Evolutionary conservation across 1,284 basidiomycete species (phyloP).

Genomic region (Takashimella tepidaria): DNA sequence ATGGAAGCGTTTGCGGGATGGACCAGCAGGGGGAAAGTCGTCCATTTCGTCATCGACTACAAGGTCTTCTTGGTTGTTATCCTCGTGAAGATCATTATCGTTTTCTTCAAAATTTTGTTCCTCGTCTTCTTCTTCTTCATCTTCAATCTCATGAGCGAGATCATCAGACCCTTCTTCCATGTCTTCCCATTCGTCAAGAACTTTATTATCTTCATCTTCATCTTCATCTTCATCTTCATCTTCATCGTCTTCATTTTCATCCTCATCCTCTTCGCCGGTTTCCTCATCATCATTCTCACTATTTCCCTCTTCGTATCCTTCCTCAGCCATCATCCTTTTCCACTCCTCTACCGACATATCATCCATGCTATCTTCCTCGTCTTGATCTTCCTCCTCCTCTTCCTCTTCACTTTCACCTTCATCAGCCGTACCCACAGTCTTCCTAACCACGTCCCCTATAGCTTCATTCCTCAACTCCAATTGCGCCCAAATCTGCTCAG

Average conservation of each 20-base stretch:
- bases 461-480: slow-evolving; percentile 68
- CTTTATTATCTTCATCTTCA: slow-evolving; percentile 1
- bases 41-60: slow-evolving; percentile 26
- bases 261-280: slow-evolving; percentile 11
- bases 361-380: slow-evolving; percentile 33
- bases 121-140: slow-evolving; percentile 32
- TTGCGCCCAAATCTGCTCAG: slow-evolving; percentile 90
- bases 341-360: slow-evolving; percentile 41
- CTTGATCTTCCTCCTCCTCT: slow-evolving; percentile 28
- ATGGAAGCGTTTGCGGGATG: slow-evolving; percentile 44
- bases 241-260: slow-evolving; percentile 6
- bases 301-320: slow-evolving; percentile 26
- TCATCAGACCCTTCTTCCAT: slow-evolving; percentile 22
- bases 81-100: slow-evolving; percentile 53
- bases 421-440: slow-evolving; percentile 34
- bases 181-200: not conserved
- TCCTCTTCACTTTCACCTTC: slow-evolving; percentile 31
- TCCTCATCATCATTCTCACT: slow-evolving; percentile 13
- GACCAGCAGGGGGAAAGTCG: slow-evolving; percentile 29
- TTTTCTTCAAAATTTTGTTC: slow-evolving; percentile 48
- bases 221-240: slow-evolving; percentile 2
- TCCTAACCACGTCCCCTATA: slow-evolving; percentile 33
- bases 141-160: slow-evolving; percentile 44
- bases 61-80: slow-evolving; percentile 52
- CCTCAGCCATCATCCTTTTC: slow-evolving; percentile 32